A percentile compares a stretch with the other conserved stretches of the same genome.
phyloP scores from a whole-genome alignment of 2,329 filamentous ascomycete genomes.

The Claviceps cyperi region DNA sequence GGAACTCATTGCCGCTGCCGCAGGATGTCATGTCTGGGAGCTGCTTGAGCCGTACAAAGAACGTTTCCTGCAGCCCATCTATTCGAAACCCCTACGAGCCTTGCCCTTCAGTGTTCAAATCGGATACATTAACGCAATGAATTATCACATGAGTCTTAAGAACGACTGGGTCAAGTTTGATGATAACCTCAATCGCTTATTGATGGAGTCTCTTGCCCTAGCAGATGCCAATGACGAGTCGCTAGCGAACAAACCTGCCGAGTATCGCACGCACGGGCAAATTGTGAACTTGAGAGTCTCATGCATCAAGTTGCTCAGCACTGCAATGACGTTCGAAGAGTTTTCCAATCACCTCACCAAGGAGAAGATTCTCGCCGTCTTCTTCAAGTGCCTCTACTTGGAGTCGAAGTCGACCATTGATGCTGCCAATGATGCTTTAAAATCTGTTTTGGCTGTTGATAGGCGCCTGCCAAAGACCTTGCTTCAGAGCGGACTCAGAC shows the following conservation, averaged over 20 bases:
- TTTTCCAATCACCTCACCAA: constrained; percentile 61
- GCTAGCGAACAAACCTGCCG: constrained; percentile 78
- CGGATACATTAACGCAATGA: constrained; percentile 95
- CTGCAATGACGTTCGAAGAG: constrained; percentile 84
- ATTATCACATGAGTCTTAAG: constrained; percentile 82
- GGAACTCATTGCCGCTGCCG: constrained; percentile 63
- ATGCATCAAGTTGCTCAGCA: constrained; percentile 84
- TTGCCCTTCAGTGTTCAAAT: constrained; percentile 92
- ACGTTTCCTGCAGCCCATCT: constrained; percentile 77
- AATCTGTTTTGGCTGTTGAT: constrained; percentile 73
- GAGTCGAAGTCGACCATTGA: constrained; percentile 86
- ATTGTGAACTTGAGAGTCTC: constrained; percentile 86
- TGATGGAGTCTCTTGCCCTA: constrained; percentile 86
- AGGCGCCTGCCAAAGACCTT: constrained; percentile 91
- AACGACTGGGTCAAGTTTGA: constrained; percentile 84
- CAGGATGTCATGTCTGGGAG: constrained; percentile 70
- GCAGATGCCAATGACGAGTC: constrained; percentile 92
- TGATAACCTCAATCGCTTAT: constrained; percentile 73
- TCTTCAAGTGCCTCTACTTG: constrained; percentile 95
- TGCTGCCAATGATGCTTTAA: constrained; percentile 80
- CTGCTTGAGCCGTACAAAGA: constrained; percentile 84
- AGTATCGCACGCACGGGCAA: constrained; percentile 89
- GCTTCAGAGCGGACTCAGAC: constrained; percentile 81
- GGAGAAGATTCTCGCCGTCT: constrained; percentile 73
- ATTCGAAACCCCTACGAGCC: constrained; percentile 84